Evolutionary conservation across 768 basidiomycete species (phyloP).

Genomic region (Leccinum incarnatum): DNA sequence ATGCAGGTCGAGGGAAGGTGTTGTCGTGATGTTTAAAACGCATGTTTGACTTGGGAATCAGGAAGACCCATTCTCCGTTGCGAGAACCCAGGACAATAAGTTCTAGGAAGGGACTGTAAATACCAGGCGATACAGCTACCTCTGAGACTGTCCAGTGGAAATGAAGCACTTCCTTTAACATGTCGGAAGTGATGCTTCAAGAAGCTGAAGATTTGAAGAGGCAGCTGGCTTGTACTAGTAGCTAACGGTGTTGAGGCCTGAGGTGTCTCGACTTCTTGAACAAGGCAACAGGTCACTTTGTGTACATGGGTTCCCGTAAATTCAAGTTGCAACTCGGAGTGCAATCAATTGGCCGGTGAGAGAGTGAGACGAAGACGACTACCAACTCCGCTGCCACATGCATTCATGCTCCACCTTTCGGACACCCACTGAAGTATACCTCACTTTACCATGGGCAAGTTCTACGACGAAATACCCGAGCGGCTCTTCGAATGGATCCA

Average conservation of each 20-base stretch:
- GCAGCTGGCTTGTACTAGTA: neutral
- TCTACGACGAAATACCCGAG: slow-evolving; percentile 55
- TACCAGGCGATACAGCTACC: neutral
- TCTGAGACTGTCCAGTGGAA: neutral
- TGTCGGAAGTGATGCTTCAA: neutral
- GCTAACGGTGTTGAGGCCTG: too few relatives aligned
- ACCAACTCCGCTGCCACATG: too few relatives aligned
- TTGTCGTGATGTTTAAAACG: neutral
- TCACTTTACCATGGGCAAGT: slow-evolving; percentile 47
- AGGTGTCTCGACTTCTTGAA: too few relatives aligned
- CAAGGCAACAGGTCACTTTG: too few relatives aligned
- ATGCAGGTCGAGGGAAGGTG: neutral
- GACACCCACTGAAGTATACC: neutral
- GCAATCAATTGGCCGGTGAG: neutral
- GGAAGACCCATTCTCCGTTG: neutral
- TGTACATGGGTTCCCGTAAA: too few relatives aligned
- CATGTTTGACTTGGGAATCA: neutral
- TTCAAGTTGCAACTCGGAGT: too few relatives aligned
- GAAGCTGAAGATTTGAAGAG: neutral
- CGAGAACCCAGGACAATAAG: neutral
- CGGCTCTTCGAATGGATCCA: slow-evolving; percentile 55
- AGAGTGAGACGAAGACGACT: neutral
- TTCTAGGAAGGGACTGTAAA: neutral
- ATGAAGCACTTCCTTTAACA: neutral
- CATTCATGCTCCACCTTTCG: too few relatives aligned